phyloP scores from a whole-genome alignment of 176 grass and related monocot species.

The Bothriochloa decipiens region DNA sequence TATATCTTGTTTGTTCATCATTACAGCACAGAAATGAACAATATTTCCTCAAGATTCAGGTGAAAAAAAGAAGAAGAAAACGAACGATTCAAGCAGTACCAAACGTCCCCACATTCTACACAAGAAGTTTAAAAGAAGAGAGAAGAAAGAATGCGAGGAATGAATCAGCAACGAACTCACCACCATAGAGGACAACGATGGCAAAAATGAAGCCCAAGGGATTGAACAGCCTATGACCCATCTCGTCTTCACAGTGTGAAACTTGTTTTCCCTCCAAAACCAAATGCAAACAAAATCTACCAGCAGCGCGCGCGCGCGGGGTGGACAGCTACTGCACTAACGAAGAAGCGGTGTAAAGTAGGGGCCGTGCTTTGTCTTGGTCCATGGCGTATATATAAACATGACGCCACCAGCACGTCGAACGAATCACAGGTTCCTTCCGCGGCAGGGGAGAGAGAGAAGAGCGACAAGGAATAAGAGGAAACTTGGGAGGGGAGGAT shows the following conservation, averaged over 20 bases:
- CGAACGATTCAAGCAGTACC: no score
- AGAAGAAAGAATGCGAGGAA: neutral
- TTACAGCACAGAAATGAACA: neutral
- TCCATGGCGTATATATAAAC: slow-evolving; percentile 53
- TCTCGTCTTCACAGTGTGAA: slow-evolving; percentile 14
- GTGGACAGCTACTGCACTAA: slow-evolving; percentile 25
- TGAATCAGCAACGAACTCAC: slow-evolving; percentile 39
- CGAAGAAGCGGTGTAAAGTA: slow-evolving; percentile 58
- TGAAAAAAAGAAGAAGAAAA: neutral
- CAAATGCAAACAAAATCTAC: neutral
- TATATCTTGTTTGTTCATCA: neutral
- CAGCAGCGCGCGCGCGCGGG: neutral
- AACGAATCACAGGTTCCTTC: slow-evolving; percentile 73
- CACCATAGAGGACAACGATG: slow-evolving; percentile 34
- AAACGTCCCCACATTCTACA: neutral
- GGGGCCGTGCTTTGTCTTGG: slow-evolving; percentile 39
- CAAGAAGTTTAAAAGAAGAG: neutral
- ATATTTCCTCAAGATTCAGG: neutral
- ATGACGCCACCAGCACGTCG: neutral
- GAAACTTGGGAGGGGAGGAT: slow-evolving; percentile 78
- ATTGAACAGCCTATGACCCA: slow-evolving; percentile 27
- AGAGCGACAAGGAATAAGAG: slow-evolving; percentile 56
- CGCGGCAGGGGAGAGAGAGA: slow-evolving; percentile 36
- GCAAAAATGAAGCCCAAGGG: slow-evolving; percentile 42
- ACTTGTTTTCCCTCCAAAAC: neutral